These are phyloP conservation scores for Fragilariopsis cylindrus DNA, from an alignment of 108 stramenopile species.

Conservation along the genomic window DNA sequence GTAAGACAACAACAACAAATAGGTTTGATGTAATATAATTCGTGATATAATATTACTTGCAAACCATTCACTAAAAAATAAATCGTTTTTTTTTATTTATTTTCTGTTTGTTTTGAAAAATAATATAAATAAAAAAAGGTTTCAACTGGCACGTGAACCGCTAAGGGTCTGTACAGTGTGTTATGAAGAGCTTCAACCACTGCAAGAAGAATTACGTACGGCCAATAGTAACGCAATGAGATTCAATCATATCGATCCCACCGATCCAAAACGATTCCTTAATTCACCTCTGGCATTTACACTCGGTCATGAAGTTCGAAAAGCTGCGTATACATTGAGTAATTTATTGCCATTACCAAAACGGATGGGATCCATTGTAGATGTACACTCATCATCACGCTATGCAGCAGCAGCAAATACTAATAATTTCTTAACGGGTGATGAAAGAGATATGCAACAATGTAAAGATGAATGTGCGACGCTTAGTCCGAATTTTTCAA, in stretches of 20 bases:
- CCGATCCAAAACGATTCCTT: slow-evolving; percentile 55
- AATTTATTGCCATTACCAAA: slow-evolving; percentile 76
- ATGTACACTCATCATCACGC: background rate
- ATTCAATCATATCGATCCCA: slow-evolving; percentile 84
- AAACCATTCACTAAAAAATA: background rate
- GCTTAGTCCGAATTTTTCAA: slow-evolving; percentile 62
- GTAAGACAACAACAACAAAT: background rate
- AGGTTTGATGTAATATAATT: no score
- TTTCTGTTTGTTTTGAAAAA: background rate
- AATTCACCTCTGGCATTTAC: slow-evolving; percentile 89
- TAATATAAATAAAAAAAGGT: background rate
- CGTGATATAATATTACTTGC: background rate
- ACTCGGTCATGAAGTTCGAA: slow-evolving; percentile 88
- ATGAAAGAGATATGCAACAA: slow-evolving; percentile 30
- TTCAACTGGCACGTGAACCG: slow-evolving; percentile 27
- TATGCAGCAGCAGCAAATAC: background rate
- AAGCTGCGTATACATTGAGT: slow-evolving; percentile 84
- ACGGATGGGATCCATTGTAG: slow-evolving; percentile 41
- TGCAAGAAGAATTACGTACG: slow-evolving; percentile 70
- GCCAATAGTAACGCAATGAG: slow-evolving; percentile 80
- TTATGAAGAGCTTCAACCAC: slow-evolving; percentile 47
- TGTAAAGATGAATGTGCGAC: slow-evolving; percentile 53
- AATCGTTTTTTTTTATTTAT: background rate
- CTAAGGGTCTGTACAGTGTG: slow-evolving; percentile 68
- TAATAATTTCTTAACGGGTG: slow-evolving; percentile 27